Conservation (phyloP, 176 grass and related monocot genomes). For the Cymbopogon citratus region DNA sequence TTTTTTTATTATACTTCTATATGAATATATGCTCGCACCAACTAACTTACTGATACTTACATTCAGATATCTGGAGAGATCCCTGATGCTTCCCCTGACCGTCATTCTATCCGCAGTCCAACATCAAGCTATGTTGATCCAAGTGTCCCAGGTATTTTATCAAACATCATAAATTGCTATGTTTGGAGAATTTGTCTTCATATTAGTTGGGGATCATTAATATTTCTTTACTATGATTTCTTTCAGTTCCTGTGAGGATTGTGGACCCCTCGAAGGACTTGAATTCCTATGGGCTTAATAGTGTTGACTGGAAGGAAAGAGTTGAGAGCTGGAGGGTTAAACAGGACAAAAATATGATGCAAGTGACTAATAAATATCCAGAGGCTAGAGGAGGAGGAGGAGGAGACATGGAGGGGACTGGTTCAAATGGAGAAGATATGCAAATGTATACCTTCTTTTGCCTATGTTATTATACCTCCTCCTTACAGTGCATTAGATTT, state of each 20-base stretch:
- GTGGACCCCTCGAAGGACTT: conserved; percentile 98
- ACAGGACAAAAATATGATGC: conserved; percentile 95
- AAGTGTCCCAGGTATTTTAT: conserved; percentile 74
- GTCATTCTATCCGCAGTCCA: conserved; percentile 93
- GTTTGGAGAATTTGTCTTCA: not conserved
- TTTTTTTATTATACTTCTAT: not conserved
- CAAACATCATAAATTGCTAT: conserved; percentile 8
- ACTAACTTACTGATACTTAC: conserved; percentile 18
- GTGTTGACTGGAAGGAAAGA: conserved; percentile 99
- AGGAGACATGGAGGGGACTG: conserved; percentile 92
- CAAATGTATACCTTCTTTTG: conserved; percentile 72
- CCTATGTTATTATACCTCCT: not conserved
- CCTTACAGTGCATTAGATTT: not conserved
- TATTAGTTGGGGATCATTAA: not conserved
- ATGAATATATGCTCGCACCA: not conserved
- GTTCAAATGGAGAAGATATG: conserved; percentile 98
- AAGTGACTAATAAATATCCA: conserved; percentile 82
- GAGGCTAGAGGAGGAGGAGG: conserved; percentile 78
- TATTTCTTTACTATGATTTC: conserved; percentile 39
- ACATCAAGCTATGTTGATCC: conserved; percentile 95
- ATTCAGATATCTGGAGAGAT: conserved; percentile 85
- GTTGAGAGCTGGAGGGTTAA: conserved; percentile 95
- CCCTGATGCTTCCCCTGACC: conserved; percentile 91
- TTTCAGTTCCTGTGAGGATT: conserved; percentile 98
- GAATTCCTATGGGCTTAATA: conserved; percentile 92